phyloP scores from a whole-genome alignment of 2,329 filamentous ascomycete species.

The Mollisiaceae sp. region DNA sequence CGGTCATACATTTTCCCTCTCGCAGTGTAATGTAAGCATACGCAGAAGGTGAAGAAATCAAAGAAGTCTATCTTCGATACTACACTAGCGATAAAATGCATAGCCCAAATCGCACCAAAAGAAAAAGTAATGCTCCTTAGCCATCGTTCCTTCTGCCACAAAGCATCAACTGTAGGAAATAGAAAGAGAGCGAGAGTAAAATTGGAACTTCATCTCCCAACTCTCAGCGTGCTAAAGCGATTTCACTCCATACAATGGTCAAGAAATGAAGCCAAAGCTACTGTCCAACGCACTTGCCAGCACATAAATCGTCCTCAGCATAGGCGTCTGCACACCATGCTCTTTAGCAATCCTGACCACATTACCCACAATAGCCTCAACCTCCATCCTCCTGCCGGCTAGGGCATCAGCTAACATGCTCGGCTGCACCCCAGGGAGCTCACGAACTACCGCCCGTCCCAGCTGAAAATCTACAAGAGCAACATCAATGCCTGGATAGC shows the following conservation, averaged over 20 bases:
- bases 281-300: slow-evolving; percentile 42
- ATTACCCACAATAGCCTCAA: slow-evolving; percentile 67
- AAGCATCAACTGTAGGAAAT: too few species aligned
- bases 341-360: slow-evolving; percentile 60
- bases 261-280: slow-evolving; percentile 18
- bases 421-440: slow-evolving; percentile 50
- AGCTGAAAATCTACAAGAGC: slow-evolving; percentile 43
- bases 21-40: too few species aligned
- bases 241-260: background rate
- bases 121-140: too few species aligned
- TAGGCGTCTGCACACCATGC: slow-evolving; percentile 58
- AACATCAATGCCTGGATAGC: slow-evolving; percentile 51
- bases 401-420: slow-evolving; percentile 66
- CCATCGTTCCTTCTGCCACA: too few species aligned
- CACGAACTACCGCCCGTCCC: slow-evolving; percentile 49
- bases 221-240: too few species aligned
- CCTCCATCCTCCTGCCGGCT: slow-evolving; percentile 61
- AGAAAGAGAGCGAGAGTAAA: too few species aligned
- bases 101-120: too few species aligned
- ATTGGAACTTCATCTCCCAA: too few species aligned
- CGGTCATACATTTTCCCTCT: too few species aligned
- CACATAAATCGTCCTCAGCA: slow-evolving; percentile 49
- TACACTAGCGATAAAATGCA: too few species aligned
- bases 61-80: too few species aligned
- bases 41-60: too few species aligned